phyloP scores from a whole-genome alignment of 129 eudicot genomes.

The Daucus carota region DNA sequence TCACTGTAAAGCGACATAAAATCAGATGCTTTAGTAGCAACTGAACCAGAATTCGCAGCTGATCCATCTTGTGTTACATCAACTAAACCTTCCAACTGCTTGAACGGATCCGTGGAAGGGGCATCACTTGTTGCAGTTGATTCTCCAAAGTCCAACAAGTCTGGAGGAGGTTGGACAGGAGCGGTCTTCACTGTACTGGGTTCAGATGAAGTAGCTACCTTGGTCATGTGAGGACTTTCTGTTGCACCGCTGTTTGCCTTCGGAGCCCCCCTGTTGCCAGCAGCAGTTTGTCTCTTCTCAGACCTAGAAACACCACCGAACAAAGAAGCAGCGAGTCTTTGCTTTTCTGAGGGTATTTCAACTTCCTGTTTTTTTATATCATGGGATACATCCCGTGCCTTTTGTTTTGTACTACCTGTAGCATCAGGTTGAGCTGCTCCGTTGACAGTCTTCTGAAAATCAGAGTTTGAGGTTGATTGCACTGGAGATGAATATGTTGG shows the following conservation, averaged over 20 bases:
- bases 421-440: constrained; percentile 42
- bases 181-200: constrained; percentile 15
- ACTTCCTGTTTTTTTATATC: constrained; percentile 38
- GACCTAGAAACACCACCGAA: constrained; percentile 66
- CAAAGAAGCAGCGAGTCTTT: constrained; percentile 78
- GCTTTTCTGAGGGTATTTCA: constrained; percentile 78
- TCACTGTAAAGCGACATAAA: constrained; percentile 58
- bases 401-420: constrained; percentile 25
- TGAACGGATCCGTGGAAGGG: constrained; percentile 61
- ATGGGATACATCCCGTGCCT: constrained; percentile 34
- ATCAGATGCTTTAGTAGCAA: constrained; percentile 41
- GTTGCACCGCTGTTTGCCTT: constrained; percentile 30
- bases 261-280: constrained; percentile 49
- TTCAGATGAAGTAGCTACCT: constrained; percentile 17
- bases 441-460: constrained; percentile 33
- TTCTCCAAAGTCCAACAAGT: constrained; percentile 86
- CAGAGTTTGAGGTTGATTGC: constrained; percentile 60
- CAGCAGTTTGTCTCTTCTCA: constrained; percentile 53
- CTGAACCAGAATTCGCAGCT: constrained; percentile 24
- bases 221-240: constrained; percentile 15
- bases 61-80: constrained; percentile 44
- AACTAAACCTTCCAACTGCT: constrained; percentile 80
- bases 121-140: constrained; percentile 26
- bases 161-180: constrained; percentile 53
- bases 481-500: constrained; percentile 59